Base-by-base conservation (phyloP, 352 stramenopile species). In the Heterotrichella gracilis region DNA sequence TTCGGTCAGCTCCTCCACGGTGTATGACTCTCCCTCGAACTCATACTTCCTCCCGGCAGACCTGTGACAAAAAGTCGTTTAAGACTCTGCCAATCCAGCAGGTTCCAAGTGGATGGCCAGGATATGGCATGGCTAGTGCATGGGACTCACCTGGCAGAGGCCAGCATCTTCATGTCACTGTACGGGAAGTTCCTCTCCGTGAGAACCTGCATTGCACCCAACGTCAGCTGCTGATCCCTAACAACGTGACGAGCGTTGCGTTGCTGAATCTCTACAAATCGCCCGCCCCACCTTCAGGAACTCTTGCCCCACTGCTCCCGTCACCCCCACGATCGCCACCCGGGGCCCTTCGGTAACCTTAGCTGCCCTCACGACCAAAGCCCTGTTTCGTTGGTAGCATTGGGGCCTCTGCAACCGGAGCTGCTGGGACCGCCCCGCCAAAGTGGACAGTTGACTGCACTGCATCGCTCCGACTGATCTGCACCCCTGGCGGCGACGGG, bases 1-100 rank as follows among this genome's bases (percentile, higher is more conserved):
- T 69, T 74, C 73, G 22, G 2, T 75, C n/a, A 75, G 72, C 69
- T 75, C 72, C 71, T 75, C 70, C 13, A 75, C 42, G 9, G 72
- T 75, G 71, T 73, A 73, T 19, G 69, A 70, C 41, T 74, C 73
- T 64, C 71, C 71, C 39, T 41, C 40, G 68, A 74, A 75, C 2
- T 74, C 70, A 22, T 71, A 22, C n/a, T 63, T 75, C 66, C 72
- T 75, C 63, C 72, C 72, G 22, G 70, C 71, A 20, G 70, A n/a
- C n/a, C n/a, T n/a, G n/a, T n/a, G n/a, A n/a, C n/a, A n/a, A n/a
- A n/a, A n/a, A n/a, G n/a, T n/a, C n/a, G n/a, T n/a, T n/a, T n/a
- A n/a, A n/a, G n/a, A n/a, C n/a, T n/a, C n/a, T n/a, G n/a, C n/a
- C n/a, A n/a, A n/a, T n/a, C n/a, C n/a, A n/a, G n/a, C n/a, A n/a